phyloP scores from a whole-genome alignment of 352 stramenopile genomes.

The Thraustochytrium sp. region DNA sequence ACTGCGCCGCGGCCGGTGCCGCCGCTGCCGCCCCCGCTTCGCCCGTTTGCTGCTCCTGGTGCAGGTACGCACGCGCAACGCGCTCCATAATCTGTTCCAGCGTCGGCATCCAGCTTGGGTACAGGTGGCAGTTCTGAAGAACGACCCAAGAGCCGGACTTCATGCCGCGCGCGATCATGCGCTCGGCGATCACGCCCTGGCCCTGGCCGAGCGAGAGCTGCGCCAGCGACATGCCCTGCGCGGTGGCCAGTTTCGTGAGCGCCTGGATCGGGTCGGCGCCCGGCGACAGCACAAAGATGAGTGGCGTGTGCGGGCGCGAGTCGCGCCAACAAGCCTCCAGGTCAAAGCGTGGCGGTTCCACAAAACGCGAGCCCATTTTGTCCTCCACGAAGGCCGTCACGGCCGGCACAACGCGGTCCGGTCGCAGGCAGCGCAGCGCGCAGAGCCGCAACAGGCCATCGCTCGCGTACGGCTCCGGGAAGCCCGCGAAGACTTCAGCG shows the following conservation, averaged over 20 bases:
- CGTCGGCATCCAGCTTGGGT: slow-evolving; percentile 81
- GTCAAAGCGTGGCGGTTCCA: slow-evolving; percentile 86
- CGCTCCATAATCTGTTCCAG: slow-evolving; percentile 84
- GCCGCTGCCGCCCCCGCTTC: slow-evolving; percentile 64
- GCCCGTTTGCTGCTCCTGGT: neutral
- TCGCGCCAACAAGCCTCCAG: slow-evolving; percentile 84
- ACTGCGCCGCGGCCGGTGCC: slow-evolving; percentile 76
- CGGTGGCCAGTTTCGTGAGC: slow-evolving; percentile 81
- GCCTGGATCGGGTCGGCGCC: slow-evolving; percentile 86
- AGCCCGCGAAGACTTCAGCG: slow-evolving; percentile 62
- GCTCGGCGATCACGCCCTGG: slow-evolving; percentile 82
- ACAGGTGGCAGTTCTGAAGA: slow-evolving; percentile 89
- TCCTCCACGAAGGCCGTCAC: slow-evolving; percentile 74
- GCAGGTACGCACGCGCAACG: slow-evolving; percentile 53
- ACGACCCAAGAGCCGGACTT: slow-evolving; percentile 64
- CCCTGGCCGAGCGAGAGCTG: slow-evolving; percentile 86
- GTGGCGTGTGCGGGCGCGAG: slow-evolving; percentile 68
- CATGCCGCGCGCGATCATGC: slow-evolving; percentile 80
- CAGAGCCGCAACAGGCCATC: slow-evolving; percentile 79
- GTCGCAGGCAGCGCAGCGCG: slow-evolving; percentile 84
- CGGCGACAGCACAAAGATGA: slow-evolving; percentile 88
- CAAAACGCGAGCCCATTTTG: slow-evolving; percentile 82
- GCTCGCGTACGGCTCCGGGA: slow-evolving; percentile 67
- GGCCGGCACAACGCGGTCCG: slow-evolving; percentile 88
- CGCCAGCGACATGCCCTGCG: slow-evolving; percentile 58